phyloP scores from a whole-genome alignment of 2,329 filamentous ascomycete species.

The Polychaeton citri region DNA sequence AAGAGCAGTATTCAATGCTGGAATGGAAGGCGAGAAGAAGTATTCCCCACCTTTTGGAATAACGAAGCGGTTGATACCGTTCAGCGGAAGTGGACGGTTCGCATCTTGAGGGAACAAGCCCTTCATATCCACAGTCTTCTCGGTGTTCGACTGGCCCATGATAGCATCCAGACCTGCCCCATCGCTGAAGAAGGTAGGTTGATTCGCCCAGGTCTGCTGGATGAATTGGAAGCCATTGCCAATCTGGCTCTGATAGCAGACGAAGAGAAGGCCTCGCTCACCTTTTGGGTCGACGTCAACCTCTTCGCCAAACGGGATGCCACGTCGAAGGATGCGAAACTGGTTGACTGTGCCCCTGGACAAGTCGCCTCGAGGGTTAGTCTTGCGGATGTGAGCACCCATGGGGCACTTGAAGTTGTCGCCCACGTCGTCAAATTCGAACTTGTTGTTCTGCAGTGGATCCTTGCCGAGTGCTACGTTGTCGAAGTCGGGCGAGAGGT shows the following conservation, averaged over 20 bases:
- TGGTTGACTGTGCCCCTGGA: constrained; percentile 10
- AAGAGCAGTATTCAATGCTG: constrained; percentile 10
- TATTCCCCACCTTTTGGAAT: constrained; percentile 32
- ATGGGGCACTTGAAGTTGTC: constrained; percentile 30
- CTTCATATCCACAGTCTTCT: constrained; percentile 12
- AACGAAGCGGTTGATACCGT: constrained; percentile 24
- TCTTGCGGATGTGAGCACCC: constrained; percentile 36
- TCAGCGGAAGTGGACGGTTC: constrained; percentile 8
- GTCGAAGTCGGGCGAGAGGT: constrained; percentile 13
- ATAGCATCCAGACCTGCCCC: constrained; percentile 25
- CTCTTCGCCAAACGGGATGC: constrained; percentile 30
- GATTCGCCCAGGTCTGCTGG: constrained; percentile 20
- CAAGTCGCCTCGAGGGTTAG: constrained; percentile 28
- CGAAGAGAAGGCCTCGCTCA: constrained; percentile 33
- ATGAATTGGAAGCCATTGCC: constrained; percentile 28
- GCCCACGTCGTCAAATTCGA: constrained; percentile 22
- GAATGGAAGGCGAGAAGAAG: constrained; percentile 33
- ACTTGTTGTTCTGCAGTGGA: constrained; percentile 20
- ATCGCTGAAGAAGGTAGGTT: constrained; percentile 11
- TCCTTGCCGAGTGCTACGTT: constrained; percentile 21
- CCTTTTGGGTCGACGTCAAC: constrained; percentile 15
- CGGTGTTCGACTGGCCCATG: constrained; percentile 19
- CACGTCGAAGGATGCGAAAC: constrained; percentile 30
- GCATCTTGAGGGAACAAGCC: constrained; percentile 16
- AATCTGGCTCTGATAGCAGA: constrained; percentile 33